Conservation (phyloP, 352 stramenopile genomes). For the Phytophthora syringae region DNA sequence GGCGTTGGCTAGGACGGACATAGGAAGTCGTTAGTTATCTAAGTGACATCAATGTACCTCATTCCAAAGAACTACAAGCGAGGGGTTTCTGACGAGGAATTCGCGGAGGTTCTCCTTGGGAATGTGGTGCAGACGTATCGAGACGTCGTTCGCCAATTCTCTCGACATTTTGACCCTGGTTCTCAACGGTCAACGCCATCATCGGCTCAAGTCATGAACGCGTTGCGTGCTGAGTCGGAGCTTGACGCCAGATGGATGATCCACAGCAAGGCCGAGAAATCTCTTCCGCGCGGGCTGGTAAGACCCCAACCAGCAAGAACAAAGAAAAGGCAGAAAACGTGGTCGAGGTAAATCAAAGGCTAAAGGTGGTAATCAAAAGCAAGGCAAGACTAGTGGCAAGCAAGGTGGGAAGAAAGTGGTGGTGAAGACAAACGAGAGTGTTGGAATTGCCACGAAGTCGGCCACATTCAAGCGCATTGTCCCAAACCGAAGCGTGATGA, state of each 20-base stretch:
- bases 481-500: not conserved
- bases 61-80: not conserved
- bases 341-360: constrained; percentile 4
- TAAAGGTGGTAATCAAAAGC: not conserved
- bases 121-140: constrained; percentile 8
- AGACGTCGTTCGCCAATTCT: constrained; percentile 7
- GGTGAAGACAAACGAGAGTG: constrained; percentile 10
- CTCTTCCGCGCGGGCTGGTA: constrained; percentile 3
- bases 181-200: not conserved
- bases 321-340: not conserved
- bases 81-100: constrained; percentile 5
- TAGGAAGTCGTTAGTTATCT: no score
- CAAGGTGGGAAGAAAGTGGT: constrained; percentile 3
- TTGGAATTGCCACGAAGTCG: constrained; percentile 15
- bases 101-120: constrained; percentile 3
- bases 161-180: not conserved
- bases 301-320: not conserved
- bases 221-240: constrained; percentile 5
- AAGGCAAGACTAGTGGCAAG: not conserved
- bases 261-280: not conserved
- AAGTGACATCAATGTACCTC: no score
- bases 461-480: constrained; percentile 13
- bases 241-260: constrained; percentile 3
- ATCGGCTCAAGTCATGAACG: constrained; percentile 18
- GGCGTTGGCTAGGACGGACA: no score